Evolutionary conservation across 192 early-diverging fungal species (phyloP), one percentile per base, ranked within the genome.

Genomic region (Pilaira anomala): DNA sequence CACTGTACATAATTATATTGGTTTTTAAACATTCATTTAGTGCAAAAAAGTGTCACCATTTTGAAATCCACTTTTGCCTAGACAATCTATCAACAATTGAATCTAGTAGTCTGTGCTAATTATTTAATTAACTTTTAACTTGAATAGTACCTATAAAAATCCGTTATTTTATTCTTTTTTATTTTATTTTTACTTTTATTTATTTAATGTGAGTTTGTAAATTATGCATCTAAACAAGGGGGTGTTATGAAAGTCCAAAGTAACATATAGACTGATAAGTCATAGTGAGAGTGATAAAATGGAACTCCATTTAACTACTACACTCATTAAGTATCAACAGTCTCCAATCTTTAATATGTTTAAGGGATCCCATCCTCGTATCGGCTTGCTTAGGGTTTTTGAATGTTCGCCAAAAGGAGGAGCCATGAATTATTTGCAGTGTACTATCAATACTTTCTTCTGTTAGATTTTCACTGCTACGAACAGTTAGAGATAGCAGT

Each of bases 381-480:
- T 50, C 18, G 49, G 24, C 24, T 28, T 51, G 49, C 49, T 51
- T 51, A 51, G 14, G 49, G 22, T 51, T 51, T 51, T 51, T 18
- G 24, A 51, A 24, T 18, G 21, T 51, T 25, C 21, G 12, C 25
- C 21, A 9, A 51, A 51, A 21, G 49, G 24, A 1, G 45, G 13
- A 48, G 45, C 45, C 48, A 50, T 50, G 48, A 50, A 50, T 50
- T 50, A 50, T 50, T 50, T 50, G 48, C 24, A 50, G 48, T 50
- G 48, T 50, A 21, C 48, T 50, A 50, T 50, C 48, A 50, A 50
- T 50, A 50, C 24, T 50, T 50, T 50, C 24, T 50, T 50, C 48
- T 18, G 48, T 50, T 50, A 50, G 48, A 50, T 50, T 50, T 50
- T 50, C 48, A 50, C 48, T 50, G 48, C 3, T 50, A 50, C 48